phyloP scores from a whole-genome alignment of 257 asterid genomes.

The Solanum arcanum region DNA sequence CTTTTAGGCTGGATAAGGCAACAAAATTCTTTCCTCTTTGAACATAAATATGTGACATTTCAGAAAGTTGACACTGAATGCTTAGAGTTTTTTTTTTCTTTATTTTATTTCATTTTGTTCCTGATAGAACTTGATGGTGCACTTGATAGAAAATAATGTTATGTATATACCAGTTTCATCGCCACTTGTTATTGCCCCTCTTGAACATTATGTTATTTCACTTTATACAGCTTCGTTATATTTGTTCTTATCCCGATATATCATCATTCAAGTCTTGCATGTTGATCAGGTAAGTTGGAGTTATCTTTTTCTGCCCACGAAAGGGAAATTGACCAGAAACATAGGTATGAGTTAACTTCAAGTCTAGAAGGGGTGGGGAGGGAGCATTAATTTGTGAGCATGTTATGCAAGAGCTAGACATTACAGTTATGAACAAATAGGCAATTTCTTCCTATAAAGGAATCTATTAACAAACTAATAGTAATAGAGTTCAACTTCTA shows the following conservation, averaged over 20 bases:
- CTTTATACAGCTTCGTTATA: slow-evolving; percentile 15
- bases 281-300: too few species aligned
- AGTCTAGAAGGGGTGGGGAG: not conserved
- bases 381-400: not conserved
- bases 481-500: not conserved
- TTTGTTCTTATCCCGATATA: not conserved
- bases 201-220: slow-evolving; percentile 18
- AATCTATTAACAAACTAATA: not conserved
- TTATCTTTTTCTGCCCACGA: too few species aligned
- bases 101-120: not conserved
- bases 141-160: slow-evolving; percentile 51
- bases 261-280: too few species aligned
- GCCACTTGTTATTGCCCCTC: slow-evolving; percentile 60
- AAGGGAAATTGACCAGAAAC: too few species aligned
- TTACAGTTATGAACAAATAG: too few species aligned
- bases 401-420: too few species aligned
- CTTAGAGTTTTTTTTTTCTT: not conserved
- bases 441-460: too few species aligned
- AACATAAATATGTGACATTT: not conserved
- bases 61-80: not conserved
- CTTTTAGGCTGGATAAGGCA: not conserved
- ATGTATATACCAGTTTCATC: slow-evolving; percentile 52
- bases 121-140: slow-evolving; percentile 51
- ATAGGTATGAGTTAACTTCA: too few species aligned
- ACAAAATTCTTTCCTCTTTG: not conserved